Percentiles rank a stretch among this genome's conserved stretches.
Evolutionary conservation across 2,329 filamentous ascomycete species (phyloP).

Genomic region (Dactylonectria estremocensis): DNA sequence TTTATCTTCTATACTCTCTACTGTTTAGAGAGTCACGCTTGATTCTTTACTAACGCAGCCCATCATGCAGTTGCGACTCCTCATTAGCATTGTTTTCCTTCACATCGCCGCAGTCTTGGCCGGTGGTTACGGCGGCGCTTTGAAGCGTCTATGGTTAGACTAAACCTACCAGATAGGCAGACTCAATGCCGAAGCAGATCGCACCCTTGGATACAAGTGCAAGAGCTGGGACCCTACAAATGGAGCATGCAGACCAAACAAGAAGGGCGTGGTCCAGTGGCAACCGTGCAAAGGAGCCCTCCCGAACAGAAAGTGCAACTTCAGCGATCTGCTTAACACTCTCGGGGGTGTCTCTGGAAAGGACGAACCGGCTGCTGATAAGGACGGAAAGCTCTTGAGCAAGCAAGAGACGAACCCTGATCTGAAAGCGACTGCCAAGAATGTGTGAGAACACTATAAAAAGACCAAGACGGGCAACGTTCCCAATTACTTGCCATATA

Average conservation of each 20-base stretch:
- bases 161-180: slow-evolving; percentile 28
- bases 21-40: slow-evolving; percentile 6
- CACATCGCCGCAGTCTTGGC: slow-evolving; percentile 16
- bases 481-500: slow-evolving; percentile 14
- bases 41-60: slow-evolving; percentile 2
- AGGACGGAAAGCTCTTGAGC: slow-evolving; percentile 5
- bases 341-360: background rate
- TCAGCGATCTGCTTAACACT: slow-evolving; percentile 12
- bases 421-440: slow-evolving; percentile 10
- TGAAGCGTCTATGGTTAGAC: slow-evolving; percentile 23
- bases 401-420: background rate
- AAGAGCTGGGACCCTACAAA: slow-evolving; percentile 1
- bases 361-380: slow-evolving; percentile 2
- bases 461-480: background rate
- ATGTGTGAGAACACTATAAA: background rate
- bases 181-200: slow-evolving; percentile 18
- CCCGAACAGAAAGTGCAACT: slow-evolving; percentile 4
- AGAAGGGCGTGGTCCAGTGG: slow-evolving; percentile 3
- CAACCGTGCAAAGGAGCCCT: background rate
- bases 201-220: slow-evolving; percentile 16
- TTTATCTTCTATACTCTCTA: too few species aligned
- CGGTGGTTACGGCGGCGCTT: slow-evolving; percentile 20
- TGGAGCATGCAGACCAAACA: slow-evolving; percentile 4
- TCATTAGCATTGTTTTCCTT: slow-evolving; percentile 16
- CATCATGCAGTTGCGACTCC: slow-evolving; percentile 1